Evolutionary conservation across 228 moss, liverwort and hornwort genomes (phyloP).

Genomic region (Sphagnum magellanicum): DNA sequence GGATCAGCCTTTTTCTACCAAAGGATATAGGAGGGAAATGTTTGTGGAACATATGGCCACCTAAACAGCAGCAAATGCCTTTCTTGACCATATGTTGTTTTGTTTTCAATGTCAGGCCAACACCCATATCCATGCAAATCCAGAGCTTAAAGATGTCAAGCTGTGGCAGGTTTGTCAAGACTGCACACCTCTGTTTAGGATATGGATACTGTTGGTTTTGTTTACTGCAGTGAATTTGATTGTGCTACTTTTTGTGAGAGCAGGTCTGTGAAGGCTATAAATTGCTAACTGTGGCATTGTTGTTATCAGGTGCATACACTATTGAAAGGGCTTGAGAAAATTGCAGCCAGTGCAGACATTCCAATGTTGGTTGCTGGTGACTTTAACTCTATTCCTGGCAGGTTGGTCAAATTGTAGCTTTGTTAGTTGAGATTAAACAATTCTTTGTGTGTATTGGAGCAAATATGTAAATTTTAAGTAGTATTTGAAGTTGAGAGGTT

Average conservation of each 20-base stretch:
- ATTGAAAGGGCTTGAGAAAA: constrained; percentile 91
- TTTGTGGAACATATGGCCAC: not conserved
- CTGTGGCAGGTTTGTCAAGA: constrained; percentile 81
- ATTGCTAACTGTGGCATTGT: constrained; percentile 2
- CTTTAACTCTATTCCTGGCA: constrained; percentile 93
- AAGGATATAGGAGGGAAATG: not conserved
- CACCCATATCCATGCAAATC: constrained; percentile 97
- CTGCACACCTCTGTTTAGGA: not conserved
- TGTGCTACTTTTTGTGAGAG: not conserved
- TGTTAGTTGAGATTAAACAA: not conserved
- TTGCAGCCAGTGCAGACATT: constrained; percentile 97
- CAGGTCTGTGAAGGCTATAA: not conserved
- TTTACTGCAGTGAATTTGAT: not conserved
- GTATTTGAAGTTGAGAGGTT: too few species aligned
- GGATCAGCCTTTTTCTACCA: not conserved
- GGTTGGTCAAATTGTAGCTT: constrained; percentile 32
- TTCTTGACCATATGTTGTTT: too few species aligned
- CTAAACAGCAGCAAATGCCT: not conserved
- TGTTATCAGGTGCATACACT: constrained; percentile 74
- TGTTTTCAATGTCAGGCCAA: constrained; percentile 50
- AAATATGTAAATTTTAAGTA: too few species aligned
- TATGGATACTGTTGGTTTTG: not conserved
- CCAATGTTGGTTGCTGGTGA: constrained; percentile 99
- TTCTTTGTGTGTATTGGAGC: too few species aligned
- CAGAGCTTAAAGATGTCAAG: constrained; percentile 95